A percentile compares a stretch with the other conserved stretches of the same genome.
Evolutionary conservation across 1,284 basidiomycete genomes (phyloP).

Genomic region (Sanghuangporus weigelae): DNA sequence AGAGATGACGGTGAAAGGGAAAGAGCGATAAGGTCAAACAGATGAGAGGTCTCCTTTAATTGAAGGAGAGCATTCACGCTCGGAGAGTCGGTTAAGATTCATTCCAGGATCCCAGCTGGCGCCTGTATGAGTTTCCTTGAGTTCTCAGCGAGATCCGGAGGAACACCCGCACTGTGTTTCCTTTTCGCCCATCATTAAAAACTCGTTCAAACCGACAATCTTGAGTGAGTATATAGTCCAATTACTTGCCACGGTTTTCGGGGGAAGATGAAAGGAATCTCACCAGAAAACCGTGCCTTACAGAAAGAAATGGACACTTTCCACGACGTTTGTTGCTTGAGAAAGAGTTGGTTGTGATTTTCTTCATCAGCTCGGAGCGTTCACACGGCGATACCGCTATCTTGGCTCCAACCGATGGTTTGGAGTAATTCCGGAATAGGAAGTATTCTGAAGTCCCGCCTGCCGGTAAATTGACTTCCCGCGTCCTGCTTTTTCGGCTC

Average conservation of each 20-base stretch:
- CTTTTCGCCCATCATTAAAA: neutral
- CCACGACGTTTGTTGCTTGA: neutral
- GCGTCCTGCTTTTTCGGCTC: neutral
- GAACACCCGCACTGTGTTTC: neutral
- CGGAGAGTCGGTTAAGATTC: neutral
- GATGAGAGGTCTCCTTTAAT: neutral
- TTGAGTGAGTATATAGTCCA: neutral
- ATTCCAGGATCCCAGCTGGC: neutral
- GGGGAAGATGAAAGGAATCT: neutral
- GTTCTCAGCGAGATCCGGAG: neutral
- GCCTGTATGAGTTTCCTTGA: neutral
- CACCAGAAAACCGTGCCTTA: neutral
- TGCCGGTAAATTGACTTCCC: neutral
- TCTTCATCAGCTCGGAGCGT: neutral
- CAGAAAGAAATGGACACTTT: neutral
- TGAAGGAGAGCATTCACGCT: neutral
- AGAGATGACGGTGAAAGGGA: neutral
- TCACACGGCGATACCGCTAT: neutral
- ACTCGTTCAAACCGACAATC: neutral
- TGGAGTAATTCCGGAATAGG: neutral
- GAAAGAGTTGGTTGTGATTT: neutral
- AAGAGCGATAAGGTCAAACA: neutral
- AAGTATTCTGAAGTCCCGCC: neutral
- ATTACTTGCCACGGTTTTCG: neutral
- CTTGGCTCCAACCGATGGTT: neutral